Conservation (phyloP, 2,329 filamentous ascomycete species). For the Pseudogymnoascus sp. region DNA sequence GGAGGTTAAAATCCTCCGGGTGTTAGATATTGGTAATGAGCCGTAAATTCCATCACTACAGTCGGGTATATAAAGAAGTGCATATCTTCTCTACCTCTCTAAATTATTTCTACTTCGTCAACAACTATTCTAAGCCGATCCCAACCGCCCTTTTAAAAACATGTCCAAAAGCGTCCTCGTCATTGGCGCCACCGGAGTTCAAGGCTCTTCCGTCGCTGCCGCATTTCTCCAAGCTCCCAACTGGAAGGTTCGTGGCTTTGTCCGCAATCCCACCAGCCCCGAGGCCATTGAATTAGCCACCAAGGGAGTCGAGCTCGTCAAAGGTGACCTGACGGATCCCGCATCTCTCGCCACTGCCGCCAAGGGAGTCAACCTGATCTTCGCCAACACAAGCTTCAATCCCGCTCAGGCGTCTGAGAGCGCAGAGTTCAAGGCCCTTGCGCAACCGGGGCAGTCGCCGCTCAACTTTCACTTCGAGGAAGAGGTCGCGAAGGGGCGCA, state of each 20-base stretch:
- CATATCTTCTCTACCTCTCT: neutral
- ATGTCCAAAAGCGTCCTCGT: neutral
- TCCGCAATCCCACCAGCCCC: constrained; percentile 14
- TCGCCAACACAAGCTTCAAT: constrained; percentile 37
- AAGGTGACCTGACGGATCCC: constrained; percentile 34
- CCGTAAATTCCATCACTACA: neutral
- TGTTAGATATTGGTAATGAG: neutral
- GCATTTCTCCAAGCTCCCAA: constrained; percentile 16
- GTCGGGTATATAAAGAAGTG: neutral
- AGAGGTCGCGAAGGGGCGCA: constrained; percentile 31
- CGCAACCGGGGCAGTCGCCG: constrained; percentile 16
- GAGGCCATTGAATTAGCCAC: constrained; percentile 28
- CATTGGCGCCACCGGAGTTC: neutral
- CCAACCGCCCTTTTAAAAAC: neutral
- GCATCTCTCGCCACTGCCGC: constrained; percentile 34
- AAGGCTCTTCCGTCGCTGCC: constrained; percentile 16
- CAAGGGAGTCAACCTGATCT: constrained; percentile 40
- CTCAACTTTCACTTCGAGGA: constrained; percentile 22
- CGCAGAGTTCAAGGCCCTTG: constrained; percentile 8
- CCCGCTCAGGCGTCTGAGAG: constrained; percentile 12
- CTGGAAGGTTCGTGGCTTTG: constrained; percentile 17
- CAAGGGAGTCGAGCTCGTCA: constrained; percentile 35
- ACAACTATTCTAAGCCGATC: neutral
- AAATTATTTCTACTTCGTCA: neutral
- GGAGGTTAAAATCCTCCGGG: neutral